A percentile compares a stretch with the other conserved stretches of the same genome.
These are phyloP conservation scores for Vaccinium corymbosum DNA, from an alignment of 148 eudicot genomes.

Conservation along the genomic window DNA sequence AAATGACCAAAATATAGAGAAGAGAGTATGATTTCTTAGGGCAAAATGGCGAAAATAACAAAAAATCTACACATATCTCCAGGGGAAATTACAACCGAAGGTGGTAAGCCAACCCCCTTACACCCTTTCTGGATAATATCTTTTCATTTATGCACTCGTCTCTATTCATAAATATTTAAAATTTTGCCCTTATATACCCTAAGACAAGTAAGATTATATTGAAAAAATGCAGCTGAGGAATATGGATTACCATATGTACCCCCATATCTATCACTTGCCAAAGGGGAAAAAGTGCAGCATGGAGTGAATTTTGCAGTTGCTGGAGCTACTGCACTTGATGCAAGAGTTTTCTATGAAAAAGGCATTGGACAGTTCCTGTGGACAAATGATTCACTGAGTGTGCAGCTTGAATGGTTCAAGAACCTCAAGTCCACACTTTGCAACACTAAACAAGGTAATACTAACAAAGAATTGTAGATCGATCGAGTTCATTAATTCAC, in stretches of 20 bases:
- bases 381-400: conserved; percentile 57
- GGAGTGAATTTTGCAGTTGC: conserved; percentile 81
- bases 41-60: no score
- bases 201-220: not conserved
- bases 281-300: conserved; percentile 29
- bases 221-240: conserved; percentile 60
- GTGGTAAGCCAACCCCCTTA: no score
- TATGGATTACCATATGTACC: conserved; percentile 55
- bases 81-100: no score
- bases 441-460: conserved; percentile 51
- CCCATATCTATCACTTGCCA: conserved; percentile 46
- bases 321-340: conserved; percentile 64
- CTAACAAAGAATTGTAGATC: not conserved
- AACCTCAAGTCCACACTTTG: conserved; percentile 48
- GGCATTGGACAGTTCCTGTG: conserved; percentile 37
- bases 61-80: no score
- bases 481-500: no score
- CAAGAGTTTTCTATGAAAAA: conserved; percentile 39
- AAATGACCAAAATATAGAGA: no score
- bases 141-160: no score
- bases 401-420: conserved; percentile 67
- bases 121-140: no score
- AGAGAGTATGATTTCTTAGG: no score
- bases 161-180: no score
- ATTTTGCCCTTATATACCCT: not conserved